Conservation (phyloP, 2,329 filamentous ascomycete genomes). For the Paramyrothecium sp. region DNA sequence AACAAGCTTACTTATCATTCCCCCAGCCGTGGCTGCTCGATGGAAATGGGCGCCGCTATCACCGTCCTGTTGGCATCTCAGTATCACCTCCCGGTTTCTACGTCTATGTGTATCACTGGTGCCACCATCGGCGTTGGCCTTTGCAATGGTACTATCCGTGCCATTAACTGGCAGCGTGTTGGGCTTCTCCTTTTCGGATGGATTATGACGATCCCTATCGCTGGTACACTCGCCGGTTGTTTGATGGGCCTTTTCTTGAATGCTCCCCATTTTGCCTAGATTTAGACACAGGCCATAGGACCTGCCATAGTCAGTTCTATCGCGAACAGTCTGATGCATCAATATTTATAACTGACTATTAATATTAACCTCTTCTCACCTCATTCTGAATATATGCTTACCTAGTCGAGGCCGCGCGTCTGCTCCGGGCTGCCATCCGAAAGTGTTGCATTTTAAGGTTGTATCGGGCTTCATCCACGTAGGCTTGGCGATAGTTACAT, state of each 20-base stretch:
- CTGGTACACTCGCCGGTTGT: constrained; percentile 31
- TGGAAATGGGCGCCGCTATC: constrained; percentile 76
- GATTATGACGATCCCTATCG: constrained; percentile 36
- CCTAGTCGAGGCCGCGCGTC: too few species aligned
- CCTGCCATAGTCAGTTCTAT: too few species aligned
- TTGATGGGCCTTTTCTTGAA: constrained; percentile 33
- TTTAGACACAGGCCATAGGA: neutral
- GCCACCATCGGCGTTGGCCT: constrained; percentile 74
- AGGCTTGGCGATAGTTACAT: too few species aligned
- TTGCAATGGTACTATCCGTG: constrained; percentile 67
- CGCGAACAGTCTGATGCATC: too few species aligned
- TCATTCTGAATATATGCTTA: too few species aligned
- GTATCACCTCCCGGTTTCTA: constrained; percentile 70
- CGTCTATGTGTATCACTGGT: constrained; percentile 74
- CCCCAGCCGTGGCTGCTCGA: constrained; percentile 55
- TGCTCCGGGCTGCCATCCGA: too few species aligned
- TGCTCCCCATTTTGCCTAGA: constrained; percentile 24
- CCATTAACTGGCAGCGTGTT: constrained; percentile 72
- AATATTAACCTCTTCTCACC: too few species aligned
- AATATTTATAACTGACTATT: too few species aligned
- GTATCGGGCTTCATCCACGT: too few species aligned
- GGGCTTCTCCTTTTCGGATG: constrained; percentile 63
- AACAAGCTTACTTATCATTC: constrained; percentile 73
- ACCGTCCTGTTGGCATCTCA: constrained; percentile 73
- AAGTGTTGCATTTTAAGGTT: too few species aligned